These are phyloP conservation scores for Orobanche coerulescens DNA, from an alignment of 257 asterid genomes.

Conservation along the genomic window DNA sequence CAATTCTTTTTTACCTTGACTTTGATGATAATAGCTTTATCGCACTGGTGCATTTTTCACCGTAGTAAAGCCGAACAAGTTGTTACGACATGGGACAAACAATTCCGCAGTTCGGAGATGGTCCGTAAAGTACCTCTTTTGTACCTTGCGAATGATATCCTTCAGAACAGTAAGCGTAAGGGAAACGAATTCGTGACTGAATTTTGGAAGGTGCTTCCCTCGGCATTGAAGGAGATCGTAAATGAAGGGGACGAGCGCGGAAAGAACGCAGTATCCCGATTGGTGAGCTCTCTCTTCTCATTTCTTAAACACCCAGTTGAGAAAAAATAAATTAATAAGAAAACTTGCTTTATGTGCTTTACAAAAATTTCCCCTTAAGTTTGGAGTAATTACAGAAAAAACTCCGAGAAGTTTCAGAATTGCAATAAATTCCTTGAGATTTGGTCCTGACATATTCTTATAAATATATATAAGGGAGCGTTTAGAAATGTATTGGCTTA, in stretches of 20 bases:
- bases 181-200: conserved; percentile 85
- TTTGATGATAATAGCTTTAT: conserved; percentile 45
- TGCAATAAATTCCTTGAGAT: neutral
- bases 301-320: neutral
- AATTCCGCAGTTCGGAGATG: conserved; percentile 63
- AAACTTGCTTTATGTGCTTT: neutral
- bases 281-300: conserved; percentile 48
- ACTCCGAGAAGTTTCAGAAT: neutral
- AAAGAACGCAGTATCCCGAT: conserved; percentile 60
- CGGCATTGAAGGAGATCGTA: conserved; percentile 63
- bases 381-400: neutral
- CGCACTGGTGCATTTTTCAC: conserved; percentile 98
- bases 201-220: conserved; percentile 95
- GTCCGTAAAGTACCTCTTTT: conserved; percentile 72
- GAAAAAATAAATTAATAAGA: neutral
- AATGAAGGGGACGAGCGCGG: conserved; percentile 70
- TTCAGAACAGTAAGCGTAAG: conserved; percentile 88
- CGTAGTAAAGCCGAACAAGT: conserved; percentile 82
- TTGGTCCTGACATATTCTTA: neutral
- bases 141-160: conserved; percentile 86
- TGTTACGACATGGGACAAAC: conserved; percentile 85
- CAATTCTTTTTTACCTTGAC: conserved; percentile 35
- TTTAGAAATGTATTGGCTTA: neutral
- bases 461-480: neutral
- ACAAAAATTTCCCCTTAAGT: neutral